Base-by-base conservation (phyloP, 2,329 filamentous ascomycete genomes). In the Penicillium sp. region DNA sequence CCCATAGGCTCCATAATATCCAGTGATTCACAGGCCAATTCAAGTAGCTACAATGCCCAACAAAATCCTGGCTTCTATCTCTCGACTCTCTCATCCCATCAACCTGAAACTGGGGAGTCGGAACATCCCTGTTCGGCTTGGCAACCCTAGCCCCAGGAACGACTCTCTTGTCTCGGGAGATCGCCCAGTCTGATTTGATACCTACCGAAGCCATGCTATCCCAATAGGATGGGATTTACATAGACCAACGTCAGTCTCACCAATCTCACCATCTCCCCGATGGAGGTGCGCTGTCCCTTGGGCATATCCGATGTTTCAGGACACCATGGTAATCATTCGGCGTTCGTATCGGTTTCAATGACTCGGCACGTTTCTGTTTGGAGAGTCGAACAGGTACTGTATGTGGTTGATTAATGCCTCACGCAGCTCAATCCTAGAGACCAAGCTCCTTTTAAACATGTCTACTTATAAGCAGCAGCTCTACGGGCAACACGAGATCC, bases 101-200 rank as follows among this genome's bases (percentile, higher is more conserved):
- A 59, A 60, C 35, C 28, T 60, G 58, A 59, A 60, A 60, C 58
- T 46, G 34, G 19, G 29, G n/a, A n/a, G n/a, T n/a, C n/a, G n/a
- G n/a, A n/a, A 22, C 34, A 42, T 54, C 52, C 49, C 41, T 47
- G 49, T 47, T 57, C 54, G 55, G 56, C 39, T 57, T 59, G 58
- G 54, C 56, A 56, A 46, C 50, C 50, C 36, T 50, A 50, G 46
- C 43, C 25, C 18, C 35, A 49, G 46, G 47, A 53, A 53, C 51
- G n/a, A 53, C 49, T 51, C 51, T 19, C 51, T 56, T 52, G 49
- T 54, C 45, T 40, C 44, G 48, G 35, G 30, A 49, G 19, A 22
- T 39, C 50, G 14, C 11, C 33, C 22, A 18, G 41, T 6, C 41
- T 34, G 25, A 31, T 41, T 43, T 30, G 39, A 42, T 28, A 33